Evolutionary conservation across 2,329 filamentous ascomycete genomes (phyloP), one percentile per base, ranked within the genome.

Genomic region (Aspergillus udagawae): DNA sequence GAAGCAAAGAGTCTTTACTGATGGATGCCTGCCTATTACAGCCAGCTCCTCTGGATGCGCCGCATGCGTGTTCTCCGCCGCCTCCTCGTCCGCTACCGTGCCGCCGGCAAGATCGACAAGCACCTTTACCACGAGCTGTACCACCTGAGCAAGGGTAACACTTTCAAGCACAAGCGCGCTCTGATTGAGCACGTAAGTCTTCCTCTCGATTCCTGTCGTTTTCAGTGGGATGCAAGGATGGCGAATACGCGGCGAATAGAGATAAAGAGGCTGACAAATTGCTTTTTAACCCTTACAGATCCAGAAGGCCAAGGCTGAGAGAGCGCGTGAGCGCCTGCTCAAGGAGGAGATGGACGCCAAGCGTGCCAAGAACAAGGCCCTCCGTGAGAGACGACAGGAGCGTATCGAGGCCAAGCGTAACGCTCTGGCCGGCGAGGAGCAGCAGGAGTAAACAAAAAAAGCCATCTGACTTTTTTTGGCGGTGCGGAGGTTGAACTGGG

Each of bases 121-220:
- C 94, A 99, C 87, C 92, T 99, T 64, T 99, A 99, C 88, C 94
- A 99, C 88, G 92, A 97, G 85, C 91, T 99, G 71, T 99, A 99
- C 88, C 94, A 97, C 83, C 85, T 96, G 79, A 94, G 90, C 89
- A 99, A 99, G 92, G 95, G 94, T 95, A 99, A 99, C 89, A 93
- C 94, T 80, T 99, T 99, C 90, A 99, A 99, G 92, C 94, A 99
- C 91, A 99, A 97, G 92, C 90, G 94, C 83, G 94, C 92, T 77
- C 89, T 99, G 75, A 92, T 99, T 79, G 94, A 99, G 88, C 94
- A 99, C 86, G 94, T 99, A 95, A 77, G 94, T 74, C 55, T 56
- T 57, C 57, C 61, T 38, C 56, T 29, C 55, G 29, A 45, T 45
- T 49, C 32, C 28, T 45, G 17, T 44, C 41, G 25, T 47, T 35